A percentile compares a stretch with the other conserved stretches of the same genome.
Evolutionary conservation across 2,329 filamentous ascomycete species (phyloP).

Genomic region (Mariannaea elegans): DNA sequence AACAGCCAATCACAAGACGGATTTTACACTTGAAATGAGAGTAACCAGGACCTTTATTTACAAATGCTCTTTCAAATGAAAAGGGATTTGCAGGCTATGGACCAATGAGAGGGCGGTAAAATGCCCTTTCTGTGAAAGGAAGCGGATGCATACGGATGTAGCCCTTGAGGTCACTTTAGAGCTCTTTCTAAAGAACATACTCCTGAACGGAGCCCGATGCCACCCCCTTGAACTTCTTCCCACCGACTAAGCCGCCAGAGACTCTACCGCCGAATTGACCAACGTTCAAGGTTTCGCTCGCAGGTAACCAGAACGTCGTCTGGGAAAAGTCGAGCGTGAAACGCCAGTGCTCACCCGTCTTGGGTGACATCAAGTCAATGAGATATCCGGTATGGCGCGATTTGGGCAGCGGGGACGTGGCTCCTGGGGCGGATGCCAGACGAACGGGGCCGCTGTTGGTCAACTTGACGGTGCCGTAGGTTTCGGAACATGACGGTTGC

Average conservation of each 20-base stretch:
- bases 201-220: slow-evolving; percentile 6
- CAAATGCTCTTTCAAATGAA: no score
- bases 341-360: slow-evolving; percentile 12
- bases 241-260: neutral
- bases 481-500: neutral
- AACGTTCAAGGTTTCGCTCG: slow-evolving; percentile 12
- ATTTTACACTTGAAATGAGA: no score
- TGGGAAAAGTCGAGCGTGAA: slow-evolving; percentile 18
- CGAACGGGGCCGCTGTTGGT: neutral
- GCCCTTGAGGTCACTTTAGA: no score
- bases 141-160: no score
- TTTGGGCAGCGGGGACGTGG: slow-evolving; percentile 3
- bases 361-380: slow-evolving; percentile 13
- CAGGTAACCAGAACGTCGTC: slow-evolving; percentile 18
- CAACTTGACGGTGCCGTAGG: slow-evolving; percentile 3
- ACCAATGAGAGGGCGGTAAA: no score
- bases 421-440: slow-evolving; percentile 8
- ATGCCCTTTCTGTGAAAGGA: no score
- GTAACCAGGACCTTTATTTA: no score
- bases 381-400: slow-evolving; percentile 18
- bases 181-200: slow-evolving; percentile 1
- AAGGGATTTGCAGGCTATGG: no score
- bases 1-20: no score
- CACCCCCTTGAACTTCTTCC: neutral
- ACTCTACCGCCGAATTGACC: slow-evolving; percentile 13